Percentiles rank a stretch among this genome's conserved stretches.
These are phyloP conservation scores for Amanita exitialis DNA, from an alignment of 768 basidiomycete genomes.

Conservation along the genomic window DNA sequence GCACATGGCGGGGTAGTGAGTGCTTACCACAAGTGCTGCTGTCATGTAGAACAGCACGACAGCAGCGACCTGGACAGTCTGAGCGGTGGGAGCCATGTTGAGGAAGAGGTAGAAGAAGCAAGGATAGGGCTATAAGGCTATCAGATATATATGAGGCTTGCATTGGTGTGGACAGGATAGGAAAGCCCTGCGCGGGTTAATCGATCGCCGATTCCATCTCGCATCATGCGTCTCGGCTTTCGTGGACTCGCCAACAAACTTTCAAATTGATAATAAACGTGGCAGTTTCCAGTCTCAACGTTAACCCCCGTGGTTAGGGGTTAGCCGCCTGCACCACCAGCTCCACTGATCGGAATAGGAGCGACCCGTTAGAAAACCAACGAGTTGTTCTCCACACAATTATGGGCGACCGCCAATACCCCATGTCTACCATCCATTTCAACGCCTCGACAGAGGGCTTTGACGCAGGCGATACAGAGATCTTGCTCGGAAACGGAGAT, in stretches of 20 bases:
- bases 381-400: background rate
- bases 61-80: constrained; percentile 45
- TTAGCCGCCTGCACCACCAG: too few species aligned
- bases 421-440: background rate
- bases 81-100: constrained; percentile 21
- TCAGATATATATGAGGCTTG: too few species aligned
- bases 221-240: too few species aligned
- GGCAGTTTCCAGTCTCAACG: too few species aligned
- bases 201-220: too few species aligned
- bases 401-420: background rate
- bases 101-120: background rate
- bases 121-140: background rate
- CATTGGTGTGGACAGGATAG: too few species aligned
- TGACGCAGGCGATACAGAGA: constrained; percentile 1
- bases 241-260: too few species aligned
- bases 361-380: background rate
- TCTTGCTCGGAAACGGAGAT: constrained; percentile 7
- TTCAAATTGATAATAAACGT: too few species aligned
- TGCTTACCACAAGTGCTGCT: constrained; percentile 61
- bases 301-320: too few species aligned
- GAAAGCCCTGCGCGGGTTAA: too few species aligned
- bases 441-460: background rate
- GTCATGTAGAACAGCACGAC: constrained; percentile 76
- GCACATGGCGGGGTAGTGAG: background rate
- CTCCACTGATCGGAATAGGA: background rate